phyloP scores from a whole-genome alignment of 2,329 filamentous ascomycete species.

The Phoma sp. region DNA sequence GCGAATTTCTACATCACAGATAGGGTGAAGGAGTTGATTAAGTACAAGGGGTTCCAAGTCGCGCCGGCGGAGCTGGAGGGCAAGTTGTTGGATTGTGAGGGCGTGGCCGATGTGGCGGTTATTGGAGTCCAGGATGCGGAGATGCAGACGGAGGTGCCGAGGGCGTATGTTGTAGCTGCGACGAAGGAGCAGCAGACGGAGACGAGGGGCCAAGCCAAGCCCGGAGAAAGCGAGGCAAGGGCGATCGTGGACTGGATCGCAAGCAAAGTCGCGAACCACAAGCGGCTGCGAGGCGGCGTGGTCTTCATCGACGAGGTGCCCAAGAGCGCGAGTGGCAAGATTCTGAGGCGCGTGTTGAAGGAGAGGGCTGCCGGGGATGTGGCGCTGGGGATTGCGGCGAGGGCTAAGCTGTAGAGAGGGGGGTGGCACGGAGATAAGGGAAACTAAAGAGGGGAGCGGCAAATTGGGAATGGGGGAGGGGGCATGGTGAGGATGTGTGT shows the following conservation, averaged over 20 bases:
- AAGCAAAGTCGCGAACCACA: constrained; percentile 36
- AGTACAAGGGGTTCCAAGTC: constrained; percentile 41
- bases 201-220: background rate
- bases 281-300: constrained; percentile 40
- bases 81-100: constrained; percentile 31
- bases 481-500: no score
- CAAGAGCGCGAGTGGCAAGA: constrained; percentile 56
- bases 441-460: no score
- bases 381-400: constrained; percentile 19
- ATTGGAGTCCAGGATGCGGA: constrained; percentile 35
- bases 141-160: constrained; percentile 36
- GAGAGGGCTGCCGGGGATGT: constrained; percentile 25
- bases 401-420: constrained; percentile 21
- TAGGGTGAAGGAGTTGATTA: constrained; percentile 41
- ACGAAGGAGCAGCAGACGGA: background rate
- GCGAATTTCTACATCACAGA: constrained; percentile 42
- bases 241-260: constrained; percentile 27
- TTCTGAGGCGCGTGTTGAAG: constrained; percentile 45
- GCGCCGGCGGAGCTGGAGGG: constrained; percentile 39
- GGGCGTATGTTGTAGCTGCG: constrained; percentile 37
- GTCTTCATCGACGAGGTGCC: constrained; percentile 55
- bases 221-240: constrained; percentile 23
- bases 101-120: constrained; percentile 35
- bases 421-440: no score
- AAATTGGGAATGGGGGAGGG: no score